These are phyloP conservation scores for Hamigera avellanea DNA, from an alignment of 495 filamentous ascomycete species.

Conservation along the genomic window DNA sequence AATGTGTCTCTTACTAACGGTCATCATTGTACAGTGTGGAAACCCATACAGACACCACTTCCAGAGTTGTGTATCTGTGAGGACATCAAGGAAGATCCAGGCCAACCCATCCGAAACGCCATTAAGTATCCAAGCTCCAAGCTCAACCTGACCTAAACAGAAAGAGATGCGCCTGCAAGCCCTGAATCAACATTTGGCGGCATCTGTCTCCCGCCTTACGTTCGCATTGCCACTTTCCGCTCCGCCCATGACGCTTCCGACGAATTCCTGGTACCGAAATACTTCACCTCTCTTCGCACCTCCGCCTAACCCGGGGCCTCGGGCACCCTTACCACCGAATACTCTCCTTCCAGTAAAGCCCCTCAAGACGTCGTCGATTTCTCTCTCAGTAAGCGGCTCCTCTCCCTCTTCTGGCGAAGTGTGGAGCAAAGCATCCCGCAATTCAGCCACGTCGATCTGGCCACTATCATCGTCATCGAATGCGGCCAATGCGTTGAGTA, in stretches of 20 bases:
- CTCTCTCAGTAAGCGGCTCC: slow-evolving; percentile 51
- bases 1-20: too few species aligned
- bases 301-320: slow-evolving; percentile 8
- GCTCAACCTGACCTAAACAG: background rate
- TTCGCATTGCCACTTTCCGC: slow-evolving; percentile 20
- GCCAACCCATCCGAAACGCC: slow-evolving; percentile 6
- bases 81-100: too few species aligned
- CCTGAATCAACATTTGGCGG: slow-evolving; percentile 11
- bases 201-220: slow-evolving; percentile 12
- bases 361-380: slow-evolving; percentile 72
- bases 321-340: slow-evolving; percentile 40
- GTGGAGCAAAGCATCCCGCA: slow-evolving; percentile 71
- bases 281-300: slow-evolving; percentile 31
- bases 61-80: slow-evolving; percentile 2
- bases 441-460: slow-evolving; percentile 72
- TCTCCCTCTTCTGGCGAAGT: slow-evolving; percentile 69
- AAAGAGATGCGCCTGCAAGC: background rate
- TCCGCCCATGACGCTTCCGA: slow-evolving; percentile 27
- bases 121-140: background rate
- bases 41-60: background rate
- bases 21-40: too few species aligned
- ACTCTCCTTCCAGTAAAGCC: slow-evolving; percentile 76
- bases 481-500: slow-evolving; percentile 78
- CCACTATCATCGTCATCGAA: slow-evolving; percentile 95
- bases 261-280: slow-evolving; percentile 36